A percentile compares a stretch with the other conserved stretches of the same genome.
Conservation (phyloP, 176 grass and related monocot species). For the Carex pumila region DNA sequence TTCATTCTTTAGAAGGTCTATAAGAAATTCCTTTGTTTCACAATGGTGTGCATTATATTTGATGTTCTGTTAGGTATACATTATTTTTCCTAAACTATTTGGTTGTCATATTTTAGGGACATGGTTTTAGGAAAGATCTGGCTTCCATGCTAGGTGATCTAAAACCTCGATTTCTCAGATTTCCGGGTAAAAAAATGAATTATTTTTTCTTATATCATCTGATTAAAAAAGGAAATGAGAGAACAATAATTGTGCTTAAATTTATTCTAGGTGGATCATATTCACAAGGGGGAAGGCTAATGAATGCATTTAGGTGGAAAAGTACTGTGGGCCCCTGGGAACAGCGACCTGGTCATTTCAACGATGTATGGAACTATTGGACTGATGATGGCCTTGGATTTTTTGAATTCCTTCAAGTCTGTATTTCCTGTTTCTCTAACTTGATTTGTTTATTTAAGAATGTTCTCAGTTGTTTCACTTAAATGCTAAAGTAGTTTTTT, state of each 20-base stretch:
- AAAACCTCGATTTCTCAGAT: conserved; percentile 79
- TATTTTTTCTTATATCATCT: conserved; percentile 21
- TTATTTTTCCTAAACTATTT: not conserved
- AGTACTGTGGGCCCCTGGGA: conserved; percentile 82
- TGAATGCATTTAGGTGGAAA: conserved; percentile 85
- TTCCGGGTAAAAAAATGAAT: conserved; percentile 54
- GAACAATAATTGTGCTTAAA: not conserved
- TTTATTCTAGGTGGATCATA: conserved; percentile 74
- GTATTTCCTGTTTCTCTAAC: conserved; percentile 4
- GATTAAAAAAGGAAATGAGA: not conserved
- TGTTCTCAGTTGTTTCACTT: not conserved
- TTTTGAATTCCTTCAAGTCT: conserved; percentile 91
- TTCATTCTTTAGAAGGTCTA: not conserved
- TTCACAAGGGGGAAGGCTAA: conserved; percentile 71
- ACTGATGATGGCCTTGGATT: conserved; percentile 87
- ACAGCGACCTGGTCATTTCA: conserved; percentile 82
- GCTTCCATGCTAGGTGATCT: conserved; percentile 69
- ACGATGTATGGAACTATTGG: conserved; percentile 90
- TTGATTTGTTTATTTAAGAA: not conserved
- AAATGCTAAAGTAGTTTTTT: conserved; percentile 20
- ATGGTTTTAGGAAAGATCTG: conserved; percentile 77
- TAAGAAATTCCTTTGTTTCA: not conserved
- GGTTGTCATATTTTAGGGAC: conserved; percentile 36
- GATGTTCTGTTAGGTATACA: not conserved
- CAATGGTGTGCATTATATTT: not conserved